Conservation (phyloP, 352 stramenopile species). For the Globisporangium irregulare region DNA sequence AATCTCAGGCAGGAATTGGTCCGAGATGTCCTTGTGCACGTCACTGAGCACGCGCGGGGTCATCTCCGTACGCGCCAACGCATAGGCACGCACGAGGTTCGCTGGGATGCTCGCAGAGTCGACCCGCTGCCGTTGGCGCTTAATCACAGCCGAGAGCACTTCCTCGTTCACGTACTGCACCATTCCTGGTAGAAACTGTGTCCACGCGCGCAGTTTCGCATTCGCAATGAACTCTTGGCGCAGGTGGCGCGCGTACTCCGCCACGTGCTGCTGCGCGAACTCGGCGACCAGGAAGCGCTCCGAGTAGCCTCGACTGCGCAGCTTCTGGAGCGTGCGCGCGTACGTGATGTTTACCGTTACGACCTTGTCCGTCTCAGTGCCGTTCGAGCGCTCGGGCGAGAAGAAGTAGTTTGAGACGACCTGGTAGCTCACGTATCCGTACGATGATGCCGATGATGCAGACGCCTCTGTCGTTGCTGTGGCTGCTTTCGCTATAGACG, state of each 20-base stretch:
- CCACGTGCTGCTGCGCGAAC: conserved; percentile 52
- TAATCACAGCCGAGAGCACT: conserved; percentile 37
- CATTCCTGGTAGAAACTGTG: conserved; percentile 40
- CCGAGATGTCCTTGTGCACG: conserved; percentile 63
- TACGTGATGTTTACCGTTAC: conserved; percentile 65
- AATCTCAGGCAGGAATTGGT: conserved; percentile 45
- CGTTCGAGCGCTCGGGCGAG: conserved; percentile 51
- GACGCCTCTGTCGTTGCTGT: background rate
- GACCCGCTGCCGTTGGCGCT: conserved; percentile 38
- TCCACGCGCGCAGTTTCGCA: conserved; percentile 51
- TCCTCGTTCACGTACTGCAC: conserved; percentile 30
- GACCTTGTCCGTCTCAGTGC: conserved; percentile 47
- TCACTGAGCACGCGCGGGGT: conserved; percentile 59
- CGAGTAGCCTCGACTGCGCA: conserved; percentile 36
- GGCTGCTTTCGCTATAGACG: background rate
- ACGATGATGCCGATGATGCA: conserved; percentile 15
- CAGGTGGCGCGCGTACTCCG: conserved; percentile 38
- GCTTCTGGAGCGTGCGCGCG: conserved; percentile 46
- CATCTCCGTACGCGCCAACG: conserved; percentile 45
- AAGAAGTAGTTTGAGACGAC: conserved; percentile 46
- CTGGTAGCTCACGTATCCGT: conserved; percentile 48
- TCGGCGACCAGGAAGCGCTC: conserved; percentile 62
- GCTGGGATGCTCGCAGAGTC: conserved; percentile 41
- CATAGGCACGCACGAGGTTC: conserved; percentile 46
- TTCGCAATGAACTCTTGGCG: conserved; percentile 48